phyloP scores from a whole-genome alignment of 306 rosid species.

The Dalbergia cultrata region DNA sequence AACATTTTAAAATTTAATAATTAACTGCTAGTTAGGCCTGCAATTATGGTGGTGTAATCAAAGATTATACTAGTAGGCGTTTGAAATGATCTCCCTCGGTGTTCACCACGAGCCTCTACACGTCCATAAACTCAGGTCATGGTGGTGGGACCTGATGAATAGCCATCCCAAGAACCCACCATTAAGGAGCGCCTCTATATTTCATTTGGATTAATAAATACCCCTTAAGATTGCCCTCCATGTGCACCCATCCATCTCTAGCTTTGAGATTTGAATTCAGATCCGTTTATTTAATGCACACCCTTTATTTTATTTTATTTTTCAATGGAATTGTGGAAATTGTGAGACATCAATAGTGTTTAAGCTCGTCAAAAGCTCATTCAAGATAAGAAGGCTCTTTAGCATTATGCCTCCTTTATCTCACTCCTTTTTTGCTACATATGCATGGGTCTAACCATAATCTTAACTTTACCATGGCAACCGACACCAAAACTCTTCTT shows the following conservation, averaged over 20 bases:
- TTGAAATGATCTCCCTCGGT: conserved; percentile 53
- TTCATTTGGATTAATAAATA: conserved; percentile 46
- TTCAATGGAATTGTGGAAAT: conserved; percentile 22
- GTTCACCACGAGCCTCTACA: conserved; percentile 40
- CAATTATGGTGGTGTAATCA: conserved; percentile 32
- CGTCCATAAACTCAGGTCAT: conserved; percentile 38
- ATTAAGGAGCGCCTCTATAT: conserved; percentile 13
- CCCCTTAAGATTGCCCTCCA: conserved; percentile 42
- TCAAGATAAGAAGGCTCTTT: background rate
- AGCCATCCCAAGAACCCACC: conserved; percentile 44
- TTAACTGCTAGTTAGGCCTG: conserved; percentile 25
- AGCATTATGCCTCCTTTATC: background rate
- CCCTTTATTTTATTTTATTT: background rate
- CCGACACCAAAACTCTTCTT: background rate
- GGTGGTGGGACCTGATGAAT: conserved; percentile 51
- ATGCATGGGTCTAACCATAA: background rate
- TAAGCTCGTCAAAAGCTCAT: conserved; percentile 9
- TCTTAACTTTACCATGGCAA: background rate
- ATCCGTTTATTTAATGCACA: conserved; percentile 41
- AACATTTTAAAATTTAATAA: background rate
- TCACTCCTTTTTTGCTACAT: background rate
- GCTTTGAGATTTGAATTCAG: conserved; percentile 53
- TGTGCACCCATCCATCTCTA: conserved; percentile 50
- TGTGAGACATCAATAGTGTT: background rate
- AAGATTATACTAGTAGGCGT: conserved; percentile 36